Conservation (phyloP, 2,329 filamentous ascomycete species). For the Phialocephala sp. region DNA sequence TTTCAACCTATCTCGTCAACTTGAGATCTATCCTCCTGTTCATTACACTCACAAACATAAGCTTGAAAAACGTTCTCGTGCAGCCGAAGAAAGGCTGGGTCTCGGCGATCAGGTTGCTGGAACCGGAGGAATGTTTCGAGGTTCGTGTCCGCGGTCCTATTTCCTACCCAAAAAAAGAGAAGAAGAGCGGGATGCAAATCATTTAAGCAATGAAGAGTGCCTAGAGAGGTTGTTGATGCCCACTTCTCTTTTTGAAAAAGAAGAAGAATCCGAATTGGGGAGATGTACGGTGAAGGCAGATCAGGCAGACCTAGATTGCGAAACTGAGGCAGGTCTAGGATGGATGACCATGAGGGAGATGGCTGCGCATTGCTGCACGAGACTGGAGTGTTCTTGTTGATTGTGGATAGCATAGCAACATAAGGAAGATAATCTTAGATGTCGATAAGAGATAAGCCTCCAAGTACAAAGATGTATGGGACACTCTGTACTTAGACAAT, state of each 20-base stretch:
- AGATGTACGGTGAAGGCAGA: background rate
- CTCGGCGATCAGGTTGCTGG: background rate
- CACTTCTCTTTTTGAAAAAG: background rate
- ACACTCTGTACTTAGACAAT: no score
- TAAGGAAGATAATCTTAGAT: no score
- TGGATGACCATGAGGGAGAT: background rate
- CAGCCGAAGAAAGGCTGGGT: background rate
- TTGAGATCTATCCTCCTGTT: background rate
- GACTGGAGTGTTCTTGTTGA: background rate
- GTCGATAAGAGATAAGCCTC: no score
- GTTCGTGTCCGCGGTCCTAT: no score
- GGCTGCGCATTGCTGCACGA: background rate
- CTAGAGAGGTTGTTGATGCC: background rate
- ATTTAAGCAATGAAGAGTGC: background rate
- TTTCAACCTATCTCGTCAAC: background rate
- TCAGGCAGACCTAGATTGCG: background rate
- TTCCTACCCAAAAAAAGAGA: background rate
- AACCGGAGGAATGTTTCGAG: background rate
- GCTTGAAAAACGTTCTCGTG: background rate
- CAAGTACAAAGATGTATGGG: no score
- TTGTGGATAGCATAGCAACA: background rate
- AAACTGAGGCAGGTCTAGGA: background rate
- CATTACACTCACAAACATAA: background rate
- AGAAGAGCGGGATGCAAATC: background rate
- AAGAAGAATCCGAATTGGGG: background rate